Evolutionary conservation across 768 basidiomycete species (phyloP), one percentile per base, ranked within the genome.

Genomic region (Termitomyces sp.): DNA sequence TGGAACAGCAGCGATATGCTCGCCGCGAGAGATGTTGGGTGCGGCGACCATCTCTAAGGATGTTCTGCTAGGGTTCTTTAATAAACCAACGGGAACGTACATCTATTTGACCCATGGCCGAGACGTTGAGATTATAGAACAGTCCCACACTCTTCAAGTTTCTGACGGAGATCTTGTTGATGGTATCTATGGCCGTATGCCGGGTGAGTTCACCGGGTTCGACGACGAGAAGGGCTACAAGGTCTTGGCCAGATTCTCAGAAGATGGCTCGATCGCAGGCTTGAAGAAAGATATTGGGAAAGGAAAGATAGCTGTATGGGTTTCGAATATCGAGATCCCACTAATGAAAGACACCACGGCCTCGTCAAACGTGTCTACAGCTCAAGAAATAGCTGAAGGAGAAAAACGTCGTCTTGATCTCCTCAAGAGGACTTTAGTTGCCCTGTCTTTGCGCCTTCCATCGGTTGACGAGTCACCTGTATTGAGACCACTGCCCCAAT

Each of bases 301-400:
- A 27, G 88, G 87, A n/a, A 74, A 68, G 36, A 78, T 81, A 2
- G 69, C 81, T 3, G 66, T 89, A 7, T 87, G 84, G 80, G 78
- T 77, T 1, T 73, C 80, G 0, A 85, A 81, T 59, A 72, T 85
- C 20, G 90, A 91, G 65, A 79, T 79, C 62, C 78, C 87, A 7
- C 63, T 81, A 5, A 66, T 66, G 7, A 67, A 71, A 56, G 76
- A 76, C 42, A 71, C 79, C 7, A 8, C 48, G 16, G 72, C 67
- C 3, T 60, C 59, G 4, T 64, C 70, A 16, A 66, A 71, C 32
- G 45, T 67, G 26, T 57, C 58, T 4, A 40, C 63, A 46, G 56
- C 48, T 9, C 58, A 64, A 7, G 40, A 43, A 20, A 53, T 57
- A 30, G 53, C 57, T 32, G 60, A 56, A 10, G 62, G 66, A 14